phyloP scores from a whole-genome alignment of 2,329 filamentous ascomycete genomes.

The Bipolaris bicolor region DNA sequence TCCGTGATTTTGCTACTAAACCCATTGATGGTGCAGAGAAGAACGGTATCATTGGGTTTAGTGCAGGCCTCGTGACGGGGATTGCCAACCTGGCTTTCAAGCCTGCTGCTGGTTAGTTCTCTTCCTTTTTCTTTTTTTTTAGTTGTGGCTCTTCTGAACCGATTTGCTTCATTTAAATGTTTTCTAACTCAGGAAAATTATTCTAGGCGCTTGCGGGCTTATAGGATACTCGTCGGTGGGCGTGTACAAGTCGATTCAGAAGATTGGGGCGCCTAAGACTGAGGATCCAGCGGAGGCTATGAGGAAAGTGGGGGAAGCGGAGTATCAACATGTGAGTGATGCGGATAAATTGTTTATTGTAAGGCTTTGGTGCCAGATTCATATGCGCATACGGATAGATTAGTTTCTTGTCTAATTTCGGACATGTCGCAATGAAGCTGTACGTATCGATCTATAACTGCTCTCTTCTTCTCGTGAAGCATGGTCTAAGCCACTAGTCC shows the following conservation, averaged over 20 bases:
- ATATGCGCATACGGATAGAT: constrained; percentile 24
- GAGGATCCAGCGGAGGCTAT: constrained; percentile 20
- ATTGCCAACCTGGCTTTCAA: constrained; percentile 69
- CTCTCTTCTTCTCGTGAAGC: neutral
- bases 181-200: no score
- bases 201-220: constrained; percentile 60
- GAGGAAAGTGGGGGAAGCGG: constrained; percentile 22
- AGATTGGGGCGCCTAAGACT: constrained; percentile 19
- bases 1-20: constrained; percentile 79
- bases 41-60: constrained; percentile 66
- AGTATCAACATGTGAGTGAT: constrained; percentile 25
- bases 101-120: constrained; percentile 63
- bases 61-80: constrained; percentile 81
- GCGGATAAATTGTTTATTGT: constrained; percentile 28
- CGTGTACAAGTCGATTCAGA: constrained; percentile 61
- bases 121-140: no score
- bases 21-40: constrained; percentile 70
- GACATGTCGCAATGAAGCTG: neutral
- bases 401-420: neutral
- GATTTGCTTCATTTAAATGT: no score
- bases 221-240: constrained; percentile 68
- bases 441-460: neutral
- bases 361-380: constrained; percentile 30
- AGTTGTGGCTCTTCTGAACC: no score
- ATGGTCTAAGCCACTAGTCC: neutral